Evolutionary conservation across 306 rosid species (phyloP), one percentile per base, ranked within the genome.

Genomic region (Calophaca sinica): DNA sequence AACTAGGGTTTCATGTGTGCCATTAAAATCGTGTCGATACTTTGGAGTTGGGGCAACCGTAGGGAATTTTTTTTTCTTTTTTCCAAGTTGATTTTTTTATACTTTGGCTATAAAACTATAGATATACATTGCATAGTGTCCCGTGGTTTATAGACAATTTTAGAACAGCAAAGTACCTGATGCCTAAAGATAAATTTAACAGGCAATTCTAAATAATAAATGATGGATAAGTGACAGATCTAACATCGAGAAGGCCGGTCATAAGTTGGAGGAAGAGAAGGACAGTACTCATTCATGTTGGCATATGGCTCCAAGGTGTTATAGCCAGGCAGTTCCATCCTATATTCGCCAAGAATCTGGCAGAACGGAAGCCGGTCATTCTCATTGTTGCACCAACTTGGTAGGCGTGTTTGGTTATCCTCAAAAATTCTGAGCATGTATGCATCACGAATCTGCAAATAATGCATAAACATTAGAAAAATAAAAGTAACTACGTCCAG

Each of bases 281-380:
- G 96, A 83, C 98, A 93, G 38, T 87, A 61, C 86, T 93, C 96
- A 13, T 93, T 93, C 98, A 93, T 93, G 79, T 88, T 88, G 42
- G 93, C 83, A 45, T 90, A 93, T 28, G 94, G 96, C 65, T 89
- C 87, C 61, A 90, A 35, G 9, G 96, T 81, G 87, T 93, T 90
- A 69, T 90, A 93, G 63, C 84, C 84, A 62, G 98, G 98, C 62
- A 93, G 81, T 80, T 93, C 94, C 96, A 93, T 93, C 81, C 79
- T 70, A 60, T 86, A 90, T 59, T 93, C 94, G 29, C 98, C 98
- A 38, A 93, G 96, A 88, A 93, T 87, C 88, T 93, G 96, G 91
- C 98, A 93, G 82, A 93, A 93, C 0, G 93, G 94, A 53, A 86
- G 87, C 58, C 33, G 63, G 61, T 86, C 89, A n/a, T 66, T 82